These are phyloP conservation scores for Lathyrus oleraceus DNA, from an alignment of 306 rosid genomes.

Conservation along the genomic window DNA sequence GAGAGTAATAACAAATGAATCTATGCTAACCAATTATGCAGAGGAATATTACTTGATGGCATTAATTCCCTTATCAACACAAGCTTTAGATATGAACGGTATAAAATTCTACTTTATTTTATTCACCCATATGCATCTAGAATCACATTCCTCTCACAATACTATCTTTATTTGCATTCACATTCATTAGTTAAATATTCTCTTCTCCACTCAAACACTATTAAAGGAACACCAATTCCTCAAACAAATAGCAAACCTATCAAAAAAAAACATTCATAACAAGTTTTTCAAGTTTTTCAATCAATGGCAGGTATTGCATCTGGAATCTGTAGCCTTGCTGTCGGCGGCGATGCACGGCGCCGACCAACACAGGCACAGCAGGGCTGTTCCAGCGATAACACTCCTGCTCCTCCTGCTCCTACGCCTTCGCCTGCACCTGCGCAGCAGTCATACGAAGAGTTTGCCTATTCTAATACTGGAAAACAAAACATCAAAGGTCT, in stretches of 20 bases:
- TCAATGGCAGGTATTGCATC: constrained; percentile 41
- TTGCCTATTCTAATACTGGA: constrained; percentile 3
- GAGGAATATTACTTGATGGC: constrained; percentile 1
- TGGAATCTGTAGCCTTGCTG: constrained; percentile 39
- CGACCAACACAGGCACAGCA: constrained; percentile 13
- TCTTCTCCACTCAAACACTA: constrained; percentile 5
- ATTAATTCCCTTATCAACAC: constrained; percentile 21
- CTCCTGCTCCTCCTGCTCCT: background rate
- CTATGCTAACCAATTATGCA: background rate
- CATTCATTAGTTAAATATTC: constrained; percentile 4
- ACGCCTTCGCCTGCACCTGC: background rate
- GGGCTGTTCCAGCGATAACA: constrained; percentile 14
- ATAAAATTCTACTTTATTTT: constrained; percentile 3
- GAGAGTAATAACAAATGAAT: background rate
- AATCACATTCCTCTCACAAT: constrained; percentile 26
- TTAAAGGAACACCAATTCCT: constrained; percentile 28
- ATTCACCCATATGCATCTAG: background rate
- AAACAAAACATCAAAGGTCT: constrained; percentile 44
- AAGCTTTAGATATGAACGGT: constrained; percentile 1
- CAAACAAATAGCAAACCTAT: background rate
- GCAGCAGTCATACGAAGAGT: constrained; percentile 3
- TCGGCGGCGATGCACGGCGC: constrained; percentile 27
- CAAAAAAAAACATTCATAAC: background rate
- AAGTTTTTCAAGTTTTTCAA: background rate
- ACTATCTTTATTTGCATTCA: constrained; percentile 24